Evolutionary conservation across 345 rosid species (phyloP).

Genomic region (Acer yangbiense): DNA sequence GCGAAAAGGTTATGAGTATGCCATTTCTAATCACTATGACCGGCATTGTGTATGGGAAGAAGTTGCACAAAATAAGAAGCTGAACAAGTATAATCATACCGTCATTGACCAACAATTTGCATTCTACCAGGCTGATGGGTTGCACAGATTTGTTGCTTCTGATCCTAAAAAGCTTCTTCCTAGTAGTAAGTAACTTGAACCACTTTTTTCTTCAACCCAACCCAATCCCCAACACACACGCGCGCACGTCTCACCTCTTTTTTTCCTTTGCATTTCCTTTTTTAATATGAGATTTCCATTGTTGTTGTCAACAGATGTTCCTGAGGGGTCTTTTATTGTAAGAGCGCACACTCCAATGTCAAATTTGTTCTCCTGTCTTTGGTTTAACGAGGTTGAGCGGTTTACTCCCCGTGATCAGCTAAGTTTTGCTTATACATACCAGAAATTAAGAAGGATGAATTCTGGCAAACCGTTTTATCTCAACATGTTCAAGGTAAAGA

Average conservation of each 20-base stretch:
- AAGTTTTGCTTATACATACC: constrained; percentile 85
- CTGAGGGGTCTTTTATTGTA: constrained; percentile 92
- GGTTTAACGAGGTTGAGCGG: constrained; percentile 98
- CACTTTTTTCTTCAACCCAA: neutral
- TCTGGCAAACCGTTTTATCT: constrained; percentile 78
- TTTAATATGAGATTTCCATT: neutral
- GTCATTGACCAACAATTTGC: constrained; percentile 80
- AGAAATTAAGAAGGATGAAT: constrained; percentile 81
- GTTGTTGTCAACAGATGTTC: constrained; percentile 69
- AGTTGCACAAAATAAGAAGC: constrained; percentile 88
- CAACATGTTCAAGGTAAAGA: constrained; percentile 91
- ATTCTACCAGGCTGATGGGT: constrained; percentile 87
- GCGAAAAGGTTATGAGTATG: constrained; percentile 93
- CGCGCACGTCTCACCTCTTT: too few relatives aligned
- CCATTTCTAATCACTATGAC: constrained; percentile 94
- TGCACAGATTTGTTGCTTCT: constrained; percentile 67
- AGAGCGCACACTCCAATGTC: constrained; percentile 99
- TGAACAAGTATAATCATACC: constrained; percentile 92
- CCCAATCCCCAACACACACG: neutral
- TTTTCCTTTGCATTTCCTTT: neutral
- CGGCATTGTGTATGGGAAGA: constrained; percentile 98
- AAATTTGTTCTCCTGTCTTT: constrained; percentile 92
- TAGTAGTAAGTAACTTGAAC: constrained; percentile 63
- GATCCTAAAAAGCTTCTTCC: constrained; percentile 92
- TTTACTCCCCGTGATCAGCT: constrained; percentile 98